Evolutionary conservation across 768 basidiomycete genomes (phyloP).

Genomic region (Atractiella rhizophila): DNA sequence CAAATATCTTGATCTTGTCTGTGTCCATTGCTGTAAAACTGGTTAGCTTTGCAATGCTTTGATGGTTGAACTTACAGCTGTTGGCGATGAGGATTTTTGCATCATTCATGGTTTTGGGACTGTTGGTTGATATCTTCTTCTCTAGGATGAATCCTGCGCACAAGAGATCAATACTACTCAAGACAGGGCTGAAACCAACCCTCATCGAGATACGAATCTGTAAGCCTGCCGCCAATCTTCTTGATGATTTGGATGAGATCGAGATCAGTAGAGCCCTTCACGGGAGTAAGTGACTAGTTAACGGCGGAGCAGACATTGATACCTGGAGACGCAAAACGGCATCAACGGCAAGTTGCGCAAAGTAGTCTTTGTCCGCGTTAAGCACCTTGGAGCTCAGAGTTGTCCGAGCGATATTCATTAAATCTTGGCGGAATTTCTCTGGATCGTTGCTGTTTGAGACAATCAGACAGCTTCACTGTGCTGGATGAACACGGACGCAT

Average conservation of each 20-base stretch:
- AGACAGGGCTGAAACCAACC: constrained; percentile 26
- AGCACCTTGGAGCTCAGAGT: constrained; percentile 90
- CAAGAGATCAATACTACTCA: neutral
- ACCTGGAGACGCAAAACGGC: constrained; percentile 81
- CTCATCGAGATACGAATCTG: constrained; percentile 93
- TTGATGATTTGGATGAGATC: constrained; percentile 99
- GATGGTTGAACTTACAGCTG: constrained; percentile 41
- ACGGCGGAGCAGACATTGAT: neutral
- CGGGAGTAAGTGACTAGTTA: no score
- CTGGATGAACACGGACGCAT: constrained; percentile 33
- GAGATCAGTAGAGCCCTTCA: constrained; percentile 72
- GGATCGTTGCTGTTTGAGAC: constrained; percentile 34
- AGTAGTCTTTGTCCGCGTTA: constrained; percentile 89
- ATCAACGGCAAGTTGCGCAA: constrained; percentile 89
- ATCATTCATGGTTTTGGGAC: constrained; percentile 79
- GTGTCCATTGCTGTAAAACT: constrained; percentile 71
- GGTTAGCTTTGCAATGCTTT: neutral
- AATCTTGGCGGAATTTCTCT: constrained; percentile 52
- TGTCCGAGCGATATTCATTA: constrained; percentile 88
- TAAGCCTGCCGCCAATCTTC: constrained; percentile 95
- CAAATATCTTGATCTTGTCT: constrained; percentile 98
- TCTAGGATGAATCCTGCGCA: constrained; percentile 76
- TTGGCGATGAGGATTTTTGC: constrained; percentile 92
- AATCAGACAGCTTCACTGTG: neutral
- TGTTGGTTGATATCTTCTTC: constrained; percentile 80